Conservation (phyloP, 768 basidiomycete genomes). For the Tricholoma bakamatsutake region DNA sequence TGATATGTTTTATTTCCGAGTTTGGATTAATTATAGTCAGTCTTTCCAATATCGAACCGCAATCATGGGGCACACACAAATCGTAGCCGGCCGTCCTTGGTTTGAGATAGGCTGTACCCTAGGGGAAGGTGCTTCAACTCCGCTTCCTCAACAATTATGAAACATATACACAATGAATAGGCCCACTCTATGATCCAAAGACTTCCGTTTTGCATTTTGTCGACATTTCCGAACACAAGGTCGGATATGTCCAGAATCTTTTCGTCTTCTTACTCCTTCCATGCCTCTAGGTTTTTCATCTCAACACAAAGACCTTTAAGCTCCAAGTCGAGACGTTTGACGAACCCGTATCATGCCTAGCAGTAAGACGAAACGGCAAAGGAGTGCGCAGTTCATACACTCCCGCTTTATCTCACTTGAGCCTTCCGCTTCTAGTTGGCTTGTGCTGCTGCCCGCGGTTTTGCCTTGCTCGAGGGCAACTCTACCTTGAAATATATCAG, state of each 20-base stretch:
- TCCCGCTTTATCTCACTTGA: not conserved
- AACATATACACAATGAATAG: constrained; percentile 26
- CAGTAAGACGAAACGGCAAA: constrained; percentile 38
- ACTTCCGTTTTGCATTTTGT: constrained; percentile 60
- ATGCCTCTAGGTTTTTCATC: constrained; percentile 46
- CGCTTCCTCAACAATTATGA: constrained; percentile 16
- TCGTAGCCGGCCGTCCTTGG: constrained; percentile 41
- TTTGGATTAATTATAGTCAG: constrained; percentile 22
- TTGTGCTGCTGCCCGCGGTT: constrained; percentile 52
- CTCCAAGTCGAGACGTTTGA: constrained; percentile 44
- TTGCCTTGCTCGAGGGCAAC: constrained; percentile 41
- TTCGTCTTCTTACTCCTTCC: not conserved
- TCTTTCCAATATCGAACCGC: constrained; percentile 5
- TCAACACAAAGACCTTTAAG: constrained; percentile 34
- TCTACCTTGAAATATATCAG: constrained; percentile 43
- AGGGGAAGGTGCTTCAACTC: constrained; percentile 48
- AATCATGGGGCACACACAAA: constrained; percentile 20
- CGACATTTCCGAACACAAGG: constrained; percentile 55
- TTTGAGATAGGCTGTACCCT: constrained; percentile 48
- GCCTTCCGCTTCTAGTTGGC: constrained; percentile 37
- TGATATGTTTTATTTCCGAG: constrained; percentile 12
- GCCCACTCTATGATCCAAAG: constrained; percentile 54
- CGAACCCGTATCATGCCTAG: constrained; percentile 53
- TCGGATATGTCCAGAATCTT: constrained; percentile 14
- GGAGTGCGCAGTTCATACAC: constrained; percentile 32